Evolutionary conservation across 805 yeast genomes (phyloP), one percentile per base, ranked within the genome.

Genomic region (Spathaspora girioi): DNA sequence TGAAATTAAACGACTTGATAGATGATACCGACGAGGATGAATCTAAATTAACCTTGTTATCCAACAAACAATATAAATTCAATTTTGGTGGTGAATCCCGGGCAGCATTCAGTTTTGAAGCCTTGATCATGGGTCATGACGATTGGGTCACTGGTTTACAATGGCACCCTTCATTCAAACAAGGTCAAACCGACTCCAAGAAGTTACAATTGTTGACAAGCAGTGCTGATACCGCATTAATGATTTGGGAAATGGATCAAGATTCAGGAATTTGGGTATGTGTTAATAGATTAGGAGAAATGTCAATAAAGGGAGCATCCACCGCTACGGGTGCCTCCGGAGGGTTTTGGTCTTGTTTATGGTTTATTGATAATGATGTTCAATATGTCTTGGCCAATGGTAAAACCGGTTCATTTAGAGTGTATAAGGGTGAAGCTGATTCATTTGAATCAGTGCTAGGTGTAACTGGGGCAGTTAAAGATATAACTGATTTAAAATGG

Each of bases 321-420:
- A 91, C 99, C 0, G 99, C 99, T 3, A 94, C 99, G 0, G 99
- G 99, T 6, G 87, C 99, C 0, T 83, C 83, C 7, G 86, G 86
- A 38, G 86, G 86, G 1, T 81, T 81, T 59, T 81, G 83, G 83
- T 73, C 79, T 5, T 75, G 80, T 44, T 61, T 85, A 23, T 94
- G 98, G 98, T 79, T 86, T 47, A 61, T 61, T 1, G 63, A 67
- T 32, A 54, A 57, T 5, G 70, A 53, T 14, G 20, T 47, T 12
- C 72, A 70, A 46, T 78, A 76, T 55, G 82, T 93, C 18, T 69
- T 89, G 38, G 87, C 98, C 1, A 83, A 87, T 61, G 96, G 97
- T 54, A 88, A 86, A 60, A 90, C 98, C 0, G 99, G 99, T 8
- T 84, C 97, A 1, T 86, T 96, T 81, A 80, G 98, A 65, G 72